Conservation (phyloP, 495 filamentous ascomycete genomes). For the Thozetella sp. region DNA sequence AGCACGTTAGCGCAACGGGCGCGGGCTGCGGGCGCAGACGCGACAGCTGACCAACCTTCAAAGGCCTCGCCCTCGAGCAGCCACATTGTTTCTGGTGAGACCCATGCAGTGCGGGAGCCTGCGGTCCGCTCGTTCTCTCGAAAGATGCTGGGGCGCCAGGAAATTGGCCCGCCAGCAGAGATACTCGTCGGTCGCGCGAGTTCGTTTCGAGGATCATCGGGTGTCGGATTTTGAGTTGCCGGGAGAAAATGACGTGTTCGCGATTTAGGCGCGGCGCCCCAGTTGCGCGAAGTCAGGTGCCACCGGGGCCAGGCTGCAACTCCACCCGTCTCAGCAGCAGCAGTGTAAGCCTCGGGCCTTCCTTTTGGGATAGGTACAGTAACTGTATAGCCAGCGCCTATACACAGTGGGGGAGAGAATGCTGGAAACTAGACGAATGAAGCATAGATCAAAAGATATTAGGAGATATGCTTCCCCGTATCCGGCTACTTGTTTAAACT, state of each 20-base stretch:
- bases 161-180: background rate
- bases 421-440: no score
- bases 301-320: background rate
- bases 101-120: background rate
- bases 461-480: no score
- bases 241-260: conserved; percentile 10
- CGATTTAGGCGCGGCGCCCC: background rate
- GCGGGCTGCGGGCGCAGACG: background rate
- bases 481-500: no score
- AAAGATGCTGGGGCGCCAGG: background rate
- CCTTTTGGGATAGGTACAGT: no score
- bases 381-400: no score
- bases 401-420: no score
- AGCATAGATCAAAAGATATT: no score
- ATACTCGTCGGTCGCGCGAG: conserved; percentile 14
- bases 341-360: background rate
- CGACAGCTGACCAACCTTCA: conserved; percentile 33
- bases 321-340: background rate
- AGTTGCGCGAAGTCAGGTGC: conserved; percentile 13
- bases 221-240: background rate
- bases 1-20: conserved; percentile 7
- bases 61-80: conserved; percentile 57
- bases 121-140: background rate
- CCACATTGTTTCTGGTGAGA: conserved; percentile 49
- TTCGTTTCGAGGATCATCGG: background rate